Base-by-base conservation (phyloP, 2,329 filamentous ascomycete species). In the Cadophora malorum region DNA sequence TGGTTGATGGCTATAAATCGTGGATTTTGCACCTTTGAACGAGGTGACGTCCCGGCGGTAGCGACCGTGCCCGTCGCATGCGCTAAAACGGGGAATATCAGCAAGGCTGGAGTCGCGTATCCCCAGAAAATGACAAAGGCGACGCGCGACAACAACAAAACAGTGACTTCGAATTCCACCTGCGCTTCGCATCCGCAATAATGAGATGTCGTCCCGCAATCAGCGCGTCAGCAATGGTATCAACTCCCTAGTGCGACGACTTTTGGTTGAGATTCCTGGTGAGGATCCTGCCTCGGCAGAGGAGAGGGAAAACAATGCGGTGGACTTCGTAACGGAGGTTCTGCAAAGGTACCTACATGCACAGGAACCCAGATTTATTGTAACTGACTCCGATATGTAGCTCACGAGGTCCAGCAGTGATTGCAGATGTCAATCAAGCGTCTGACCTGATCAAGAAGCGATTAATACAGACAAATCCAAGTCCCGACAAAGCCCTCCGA, bases 361-460 rank as follows among this genome's bases (percentile, higher is more conserved):
- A 9, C 19, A 9, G 16, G 49, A 16, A 35, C 41, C 45, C 10
- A 31, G 16, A 35, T 31, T 23, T 10, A 52, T 50, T 33, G 52
- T 56, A 41, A 45, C 68, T 71, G 58, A 72, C 66, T 56, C 50
- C 58, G 61, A 67, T 61, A 16, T 59, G 25, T 67, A 78, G 73
- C 64, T 76, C 74, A 56, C 71, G 65, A 65, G 66, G 64, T 62
- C 73, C 76, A 53, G 71, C 76, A n/a, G 75, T 78, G n/a, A 74
- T 78, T 45, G 78, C 78, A 67, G 83, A 84, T 74, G 90, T 97
- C 71, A 95, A 97, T 78, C 94, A 97, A 83, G 94, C 94, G 64
- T 93, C 93, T 35, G 94, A 97, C 78, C 82, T 97, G 75, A 97
- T 99, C 79, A 96, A 95, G 82, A 89, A 92, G 77, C 93, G 92